Conservation (phyloP, 441 rosid genomes). For the Pelargonium cotyledonis region DNA sequence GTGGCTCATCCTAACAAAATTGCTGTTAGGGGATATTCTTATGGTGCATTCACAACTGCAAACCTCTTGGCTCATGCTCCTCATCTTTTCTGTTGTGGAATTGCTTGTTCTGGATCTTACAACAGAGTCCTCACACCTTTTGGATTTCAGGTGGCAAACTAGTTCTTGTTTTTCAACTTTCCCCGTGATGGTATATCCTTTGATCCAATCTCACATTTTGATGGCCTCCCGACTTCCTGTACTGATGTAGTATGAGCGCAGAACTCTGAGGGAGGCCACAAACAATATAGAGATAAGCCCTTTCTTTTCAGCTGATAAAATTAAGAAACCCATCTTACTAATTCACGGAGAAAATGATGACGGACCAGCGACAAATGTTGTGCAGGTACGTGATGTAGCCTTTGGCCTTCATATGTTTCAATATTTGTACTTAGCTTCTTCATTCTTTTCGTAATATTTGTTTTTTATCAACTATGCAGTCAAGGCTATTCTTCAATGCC, state of each 20-base stretch:
- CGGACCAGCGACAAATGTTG: constrained; percentile 82
- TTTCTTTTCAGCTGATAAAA: constrained; percentile 84
- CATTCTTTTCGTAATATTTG: neutral
- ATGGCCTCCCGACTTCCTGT: constrained; percentile 11
- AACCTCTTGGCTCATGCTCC: constrained; percentile 96
- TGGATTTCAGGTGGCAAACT: constrained; percentile 74
- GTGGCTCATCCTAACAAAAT: constrained; percentile 85
- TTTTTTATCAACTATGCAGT: constrained; percentile 37
- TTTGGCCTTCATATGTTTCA: constrained; percentile 5
- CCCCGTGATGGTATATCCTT: neutral
- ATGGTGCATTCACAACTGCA: constrained; percentile 97
- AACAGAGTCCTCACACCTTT: constrained; percentile 96
- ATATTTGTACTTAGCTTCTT: constrained; percentile 12
- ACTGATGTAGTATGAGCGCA: constrained; percentile 67
- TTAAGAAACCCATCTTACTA: constrained; percentile 90
- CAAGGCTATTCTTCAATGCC: constrained; percentile 89
- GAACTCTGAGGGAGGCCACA: constrained; percentile 94
- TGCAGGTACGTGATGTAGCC: constrained; percentile 92
- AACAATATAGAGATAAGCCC: constrained; percentile 89
- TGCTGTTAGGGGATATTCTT: constrained; percentile 93
- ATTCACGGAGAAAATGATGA: constrained; percentile 96
- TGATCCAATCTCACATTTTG: too few species aligned
- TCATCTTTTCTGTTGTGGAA: constrained; percentile 87
- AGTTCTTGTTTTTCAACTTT: neutral
- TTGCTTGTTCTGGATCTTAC: constrained; percentile 97